A percentile compares a stretch with the other conserved stretches of the same genome.
Conservation (phyloP, 176 grass and related monocot species). For the barley (Hordeum vulgare) region MorexV3_pseudomolecules_assembly NC_058522.1:530660193-530660692, state of each 20-base stretch:
- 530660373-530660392: background rate
- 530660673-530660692: background rate
- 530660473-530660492: no score
- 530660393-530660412: background rate
- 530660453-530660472: background rate
- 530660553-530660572: background rate
- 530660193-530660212: background rate
- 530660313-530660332: background rate
- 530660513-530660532: background rate
- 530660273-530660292: conserved; percentile 11
- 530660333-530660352: background rate
- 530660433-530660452: background rate
- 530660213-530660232: conserved; percentile 2
- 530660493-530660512: background rate
- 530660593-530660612: no score
- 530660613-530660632: background rate
- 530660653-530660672: background rate
- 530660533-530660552: background rate
- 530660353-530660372: background rate
- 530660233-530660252: background rate
- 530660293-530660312: no score
- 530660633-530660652: background rate
- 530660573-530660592: no score
- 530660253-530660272: background rate
- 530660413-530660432: background rate